Evolutionary conservation across 1,284 basidiomycete species (phyloP).

Genomic region (Lentinula novae-zelandiae): DNA sequence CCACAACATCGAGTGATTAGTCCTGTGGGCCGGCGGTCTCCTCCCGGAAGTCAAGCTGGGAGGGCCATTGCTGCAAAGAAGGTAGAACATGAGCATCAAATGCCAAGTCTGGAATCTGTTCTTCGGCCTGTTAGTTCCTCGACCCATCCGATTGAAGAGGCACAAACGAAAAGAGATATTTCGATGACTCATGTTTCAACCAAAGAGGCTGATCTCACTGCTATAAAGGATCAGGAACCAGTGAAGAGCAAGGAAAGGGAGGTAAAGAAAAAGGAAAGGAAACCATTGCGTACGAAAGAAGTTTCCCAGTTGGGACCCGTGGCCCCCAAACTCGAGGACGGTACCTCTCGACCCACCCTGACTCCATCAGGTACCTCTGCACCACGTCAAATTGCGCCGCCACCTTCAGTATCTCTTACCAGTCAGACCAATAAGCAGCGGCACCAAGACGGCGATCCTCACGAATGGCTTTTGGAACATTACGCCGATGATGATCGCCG

Average conservation of each 20-base stretch:
- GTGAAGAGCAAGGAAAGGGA: not conserved
- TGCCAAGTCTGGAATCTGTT: slow-evolving; percentile 9
- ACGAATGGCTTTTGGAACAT: slow-evolving; percentile 58
- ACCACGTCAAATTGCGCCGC: not conserved
- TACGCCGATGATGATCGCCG: slow-evolving; percentile 33
- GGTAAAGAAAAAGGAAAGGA: not conserved
- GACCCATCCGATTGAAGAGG: not conserved
- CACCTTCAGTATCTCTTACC: not conserved
- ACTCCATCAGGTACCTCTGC: not conserved
- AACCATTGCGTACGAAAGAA: not conserved
- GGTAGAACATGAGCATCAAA: slow-evolving; percentile 24
- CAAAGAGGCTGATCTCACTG: not conserved
- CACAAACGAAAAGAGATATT: slow-evolving; percentile 14
- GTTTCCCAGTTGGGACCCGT: not conserved
- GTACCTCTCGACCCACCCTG: too few species aligned
- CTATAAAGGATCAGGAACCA: not conserved
- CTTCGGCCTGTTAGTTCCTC: not conserved
- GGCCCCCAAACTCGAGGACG: not conserved
- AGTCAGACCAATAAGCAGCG: slow-evolving; percentile 10
- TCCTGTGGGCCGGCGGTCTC: slow-evolving; percentile 32
- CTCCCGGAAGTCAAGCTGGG: slow-evolving; percentile 41
- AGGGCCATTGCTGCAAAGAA: slow-evolving; percentile 40
- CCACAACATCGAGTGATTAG: slow-evolving; percentile 13
- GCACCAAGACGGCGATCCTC: slow-evolving; percentile 39
- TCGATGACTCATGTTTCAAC: too few species aligned